Base-by-base conservation (phyloP, 1,284 basidiomycete species). In the Fereydounia khargensis region DNA sequence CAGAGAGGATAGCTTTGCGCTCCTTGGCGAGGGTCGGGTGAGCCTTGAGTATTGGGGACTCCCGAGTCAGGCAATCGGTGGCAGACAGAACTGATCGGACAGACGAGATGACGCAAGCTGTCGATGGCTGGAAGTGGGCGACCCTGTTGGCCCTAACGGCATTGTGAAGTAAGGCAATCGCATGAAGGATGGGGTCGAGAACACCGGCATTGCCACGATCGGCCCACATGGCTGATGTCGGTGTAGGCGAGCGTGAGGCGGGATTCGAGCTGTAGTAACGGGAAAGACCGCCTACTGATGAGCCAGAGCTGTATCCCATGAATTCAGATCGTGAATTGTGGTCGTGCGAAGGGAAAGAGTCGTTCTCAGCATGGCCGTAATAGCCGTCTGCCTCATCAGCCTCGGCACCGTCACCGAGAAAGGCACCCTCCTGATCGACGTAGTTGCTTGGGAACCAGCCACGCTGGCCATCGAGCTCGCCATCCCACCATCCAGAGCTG, bases 401-500 rank as follows among this genome's bases (percentile, higher is more conserved):
- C 18, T 28, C 39, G 6, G 27, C 28, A n/a, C n/a, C n/a, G n/a
- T n/a, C n/a, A n/a, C n/a, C n/a, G n/a, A n/a, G n/a, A n/a, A 55
- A 60, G 44, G 52, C 52, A 3, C 52, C 58, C 35, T 61, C 58
- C 25, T 61, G 58, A 28, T 61, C 58, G n/a, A 61, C 58, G 17
- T 61, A 82, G 55, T 81, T 82, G 62, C 89, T 91, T n/a, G 94
- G 94, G 77, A 97, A 97, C 94, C 94, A 99, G n/a, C 95, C 95
- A 18, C 70, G 59, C 35, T 66, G 42, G 9, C 59, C 65, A n/a
- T 64, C 48, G 17, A 95, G 78, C 77, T 97, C 91, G 9, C 95
- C 94, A 73, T 98, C 92, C 94, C 94, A 97, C 95, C 95, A 98
- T 0, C 94, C 95, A 53, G 87, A 89, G 0, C 81, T 60, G 77